Evolutionary conservation across 495 filamentous ascomycete genomes (phyloP), one percentile per base, ranked within the genome.

Genomic region (Penicillium crystallinum): DNA sequence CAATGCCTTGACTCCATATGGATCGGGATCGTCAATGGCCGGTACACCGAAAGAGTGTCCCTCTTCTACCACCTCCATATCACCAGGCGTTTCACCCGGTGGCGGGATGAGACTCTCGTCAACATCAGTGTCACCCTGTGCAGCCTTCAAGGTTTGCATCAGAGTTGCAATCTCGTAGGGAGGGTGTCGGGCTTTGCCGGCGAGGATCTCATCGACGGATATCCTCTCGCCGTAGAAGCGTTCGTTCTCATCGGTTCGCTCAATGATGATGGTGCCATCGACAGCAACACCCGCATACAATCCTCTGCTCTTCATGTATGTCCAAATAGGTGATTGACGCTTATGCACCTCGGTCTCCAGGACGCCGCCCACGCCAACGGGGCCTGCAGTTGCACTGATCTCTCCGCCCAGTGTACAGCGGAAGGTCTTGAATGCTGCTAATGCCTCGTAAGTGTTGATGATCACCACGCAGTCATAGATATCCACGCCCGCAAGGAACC

Each of bases 391-490:
- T 9, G 87, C 84, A 58, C 80, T 88, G 46, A 93, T 75, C 63
- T 95, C 89, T 29, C 83, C 82, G 2, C 90, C 90, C 8, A 96
- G 70, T 1, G 88, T 91, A 52, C 87, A 81, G 33, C 85, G 82
- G 11, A 91, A 71, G 40, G 81, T 84, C 35, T 86, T 88, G 67
- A 96, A 93, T 0, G 87, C 80, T 46, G 91, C 86, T 25, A 96
- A 72, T 6, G 88, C 90, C 45, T 87, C 79, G 19, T 83, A 79
- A 18, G 85, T 89, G 68, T 95, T 96, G 65, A 96, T 91, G 6
- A 96, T 84, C 0, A 96, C 77, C 17, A 96, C 84, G 63, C 90
- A 95, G 63, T 96, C 91, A 74, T 96, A 96, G 51, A 95, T 89
- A 57, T 96, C 91, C 27, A 95, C 88, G 2, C 90, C 91, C 2